Percentiles rank a stretch among this genome's conserved stretches.
Evolutionary conservation across 1,284 basidiomycete genomes (phyloP).

Genomic region (Ganoderma boninense): DNA sequence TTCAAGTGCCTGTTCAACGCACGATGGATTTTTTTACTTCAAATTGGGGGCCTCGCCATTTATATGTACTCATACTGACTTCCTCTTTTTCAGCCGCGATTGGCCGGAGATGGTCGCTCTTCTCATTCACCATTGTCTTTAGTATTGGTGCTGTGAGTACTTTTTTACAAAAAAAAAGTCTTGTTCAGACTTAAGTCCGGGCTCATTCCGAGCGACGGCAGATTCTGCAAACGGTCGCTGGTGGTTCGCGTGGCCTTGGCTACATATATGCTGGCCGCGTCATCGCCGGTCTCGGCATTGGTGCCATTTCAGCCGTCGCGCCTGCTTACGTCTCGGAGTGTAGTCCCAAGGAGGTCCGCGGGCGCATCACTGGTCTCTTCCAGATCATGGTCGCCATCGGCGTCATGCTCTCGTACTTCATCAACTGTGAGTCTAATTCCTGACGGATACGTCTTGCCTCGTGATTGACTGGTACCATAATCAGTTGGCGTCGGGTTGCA

Average conservation of each 20-base stretch:
- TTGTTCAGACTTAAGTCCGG: slow-evolving; percentile 22
- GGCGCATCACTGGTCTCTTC: slow-evolving; percentile 79
- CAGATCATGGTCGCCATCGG: slow-evolving; percentile 84
- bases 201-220: slow-evolving; percentile 26
- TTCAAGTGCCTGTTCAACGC: not conserved
- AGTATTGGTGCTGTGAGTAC: slow-evolving; percentile 68
- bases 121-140: slow-evolving; percentile 70
- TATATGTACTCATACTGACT: not conserved
- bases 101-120: slow-evolving; percentile 64
- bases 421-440: slow-evolving; percentile 49
- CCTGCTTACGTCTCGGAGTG: slow-evolving; percentile 85
- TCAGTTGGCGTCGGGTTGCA: slow-evolving; percentile 70
- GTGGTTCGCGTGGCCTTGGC: slow-evolving; percentile 59
- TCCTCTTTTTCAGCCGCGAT: slow-evolving; percentile 50
- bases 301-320: slow-evolving; percentile 71
- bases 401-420: slow-evolving; percentile 82
- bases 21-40: not conserved
- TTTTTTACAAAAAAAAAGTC: slow-evolving; percentile 14
- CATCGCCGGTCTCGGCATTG: slow-evolving; percentile 74
- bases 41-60: not conserved
- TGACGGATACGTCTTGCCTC: not conserved
- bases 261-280: slow-evolving; percentile 83
- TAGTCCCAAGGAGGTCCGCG: slow-evolving; percentile 77
- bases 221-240: slow-evolving; percentile 70
- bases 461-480: not conserved